phyloP scores from a whole-genome alignment of 225 moss, liverwort and hornwort genomes.

The Pseudisothecium myosuroides region DNA sequence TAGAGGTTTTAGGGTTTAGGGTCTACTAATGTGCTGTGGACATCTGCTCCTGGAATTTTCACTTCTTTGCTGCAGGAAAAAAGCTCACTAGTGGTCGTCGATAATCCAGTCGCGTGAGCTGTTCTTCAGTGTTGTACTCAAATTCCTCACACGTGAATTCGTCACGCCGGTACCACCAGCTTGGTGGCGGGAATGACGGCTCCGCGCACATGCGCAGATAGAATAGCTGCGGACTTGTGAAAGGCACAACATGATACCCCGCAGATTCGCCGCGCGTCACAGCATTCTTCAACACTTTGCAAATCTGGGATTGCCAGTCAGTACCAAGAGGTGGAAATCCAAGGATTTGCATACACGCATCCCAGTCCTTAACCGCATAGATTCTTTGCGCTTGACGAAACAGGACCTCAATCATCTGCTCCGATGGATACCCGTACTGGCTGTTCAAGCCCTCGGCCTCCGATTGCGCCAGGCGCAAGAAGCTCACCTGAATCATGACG shows the following conservation, averaged over 20 bases:
- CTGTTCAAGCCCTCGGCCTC: neutral
- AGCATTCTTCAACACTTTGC: neutral
- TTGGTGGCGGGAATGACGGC: neutral
- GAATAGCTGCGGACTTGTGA: neutral
- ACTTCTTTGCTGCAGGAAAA: neutral
- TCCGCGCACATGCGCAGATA: neutral
- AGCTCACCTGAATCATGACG: neutral
- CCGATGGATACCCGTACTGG: neutral
- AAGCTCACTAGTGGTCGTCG: neutral
- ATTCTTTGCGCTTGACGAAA: neutral
- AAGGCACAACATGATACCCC: neutral
- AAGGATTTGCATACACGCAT: neutral
- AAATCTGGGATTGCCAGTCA: neutral
- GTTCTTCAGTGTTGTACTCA: neutral
- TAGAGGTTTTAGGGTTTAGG: neutral
- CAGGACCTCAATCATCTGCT: neutral
- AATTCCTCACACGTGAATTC: neutral
- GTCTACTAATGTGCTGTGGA: neutral
- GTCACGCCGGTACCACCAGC: neutral
- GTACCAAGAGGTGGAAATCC: neutral
- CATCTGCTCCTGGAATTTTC: neutral
- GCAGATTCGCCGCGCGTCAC: neutral
- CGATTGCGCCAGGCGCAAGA: neutral
- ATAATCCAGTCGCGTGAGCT: neutral
- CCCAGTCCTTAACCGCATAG: neutral